phyloP scores from a whole-genome alignment of 768 basidiomycete genomes.

The Suillus alpinus region DNA sequence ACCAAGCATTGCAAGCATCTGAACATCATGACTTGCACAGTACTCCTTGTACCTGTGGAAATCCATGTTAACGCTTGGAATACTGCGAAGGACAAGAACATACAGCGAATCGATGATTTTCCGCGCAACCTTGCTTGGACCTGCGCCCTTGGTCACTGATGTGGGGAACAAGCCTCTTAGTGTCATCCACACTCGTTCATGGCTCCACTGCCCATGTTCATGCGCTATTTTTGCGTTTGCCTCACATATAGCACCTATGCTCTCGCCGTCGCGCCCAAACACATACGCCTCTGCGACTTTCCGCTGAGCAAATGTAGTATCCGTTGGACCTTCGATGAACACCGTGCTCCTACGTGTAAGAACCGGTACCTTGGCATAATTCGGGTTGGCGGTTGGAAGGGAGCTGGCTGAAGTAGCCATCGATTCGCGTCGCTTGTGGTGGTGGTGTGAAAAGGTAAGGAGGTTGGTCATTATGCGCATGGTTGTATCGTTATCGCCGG shows the following conservation, averaged over 20 bases:
- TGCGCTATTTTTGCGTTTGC: constrained; percentile 61
- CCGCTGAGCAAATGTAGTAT: constrained; percentile 46
- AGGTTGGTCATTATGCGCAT: constrained; percentile 79
- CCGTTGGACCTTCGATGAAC: constrained; percentile 51
- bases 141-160: constrained; percentile 20
- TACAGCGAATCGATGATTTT: constrained; percentile 48
- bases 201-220: constrained; percentile 58
- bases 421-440: constrained; percentile 17
- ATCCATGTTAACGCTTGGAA: constrained; percentile 2
- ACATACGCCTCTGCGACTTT: constrained; percentile 64
- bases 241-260: constrained; percentile 49
- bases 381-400: constrained; percentile 23
- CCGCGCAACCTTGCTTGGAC: constrained; percentile 27
- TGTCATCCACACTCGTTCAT: constrained; percentile 65
- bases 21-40: constrained; percentile 57
- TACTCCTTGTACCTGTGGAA: constrained; percentile 42
- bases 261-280: constrained; percentile 35
- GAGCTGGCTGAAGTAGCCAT: background rate
- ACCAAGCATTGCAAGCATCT: constrained; percentile 79
- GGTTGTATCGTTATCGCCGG: constrained; percentile 55
- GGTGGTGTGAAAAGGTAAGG: constrained; percentile 55
- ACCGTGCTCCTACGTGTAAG: constrained; percentile 52
- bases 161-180: constrained; percentile 48
- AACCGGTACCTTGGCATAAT: constrained; percentile 39
- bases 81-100: constrained; percentile 23